These are phyloP conservation scores for Cladophialophora psammophila DNA, from an alignment of 2,329 filamentous ascomycete genomes.

Conservation along the genomic window DNA sequence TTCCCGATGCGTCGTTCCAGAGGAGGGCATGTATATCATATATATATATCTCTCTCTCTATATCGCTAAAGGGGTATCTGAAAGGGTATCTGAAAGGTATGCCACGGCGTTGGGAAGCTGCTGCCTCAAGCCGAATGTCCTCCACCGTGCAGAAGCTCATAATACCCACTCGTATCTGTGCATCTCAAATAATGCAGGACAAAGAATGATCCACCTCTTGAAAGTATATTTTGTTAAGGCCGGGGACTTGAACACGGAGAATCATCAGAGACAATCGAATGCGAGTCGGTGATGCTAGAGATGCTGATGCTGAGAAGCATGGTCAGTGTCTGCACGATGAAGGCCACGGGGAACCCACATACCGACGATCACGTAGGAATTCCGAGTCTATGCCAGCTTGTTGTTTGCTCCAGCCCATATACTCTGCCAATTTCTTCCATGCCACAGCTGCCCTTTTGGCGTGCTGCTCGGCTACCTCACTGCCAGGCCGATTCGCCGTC, in stretches of 20 bases:
- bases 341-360: neutral
- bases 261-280: neutral
- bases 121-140: no score
- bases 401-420: slow-evolving; percentile 35
- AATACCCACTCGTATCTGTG: neutral
- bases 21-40: neutral
- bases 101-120: neutral
- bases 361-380: slow-evolving; percentile 10
- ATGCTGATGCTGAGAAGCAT: slow-evolving; percentile 5
- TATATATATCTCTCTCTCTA: neutral
- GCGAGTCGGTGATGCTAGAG: slow-evolving; percentile 8
- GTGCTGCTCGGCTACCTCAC: slow-evolving; percentile 34
- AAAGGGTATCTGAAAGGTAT: neutral
- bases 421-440: slow-evolving; percentile 33
- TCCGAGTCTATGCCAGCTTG: neutral
- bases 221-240: neutral
- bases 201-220: neutral
- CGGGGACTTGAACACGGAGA: slow-evolving; percentile 6
- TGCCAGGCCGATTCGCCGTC: slow-evolving; percentile 34
- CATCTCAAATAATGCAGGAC: neutral
- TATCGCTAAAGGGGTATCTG: neutral
- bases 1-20: neutral
- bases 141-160: neutral
- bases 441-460: slow-evolving; percentile 32
- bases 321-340: neutral